These are phyloP conservation scores for Citrus sp. DNA, from an alignment of 345 rosid genomes.

Conservation along the genomic window DNA sequence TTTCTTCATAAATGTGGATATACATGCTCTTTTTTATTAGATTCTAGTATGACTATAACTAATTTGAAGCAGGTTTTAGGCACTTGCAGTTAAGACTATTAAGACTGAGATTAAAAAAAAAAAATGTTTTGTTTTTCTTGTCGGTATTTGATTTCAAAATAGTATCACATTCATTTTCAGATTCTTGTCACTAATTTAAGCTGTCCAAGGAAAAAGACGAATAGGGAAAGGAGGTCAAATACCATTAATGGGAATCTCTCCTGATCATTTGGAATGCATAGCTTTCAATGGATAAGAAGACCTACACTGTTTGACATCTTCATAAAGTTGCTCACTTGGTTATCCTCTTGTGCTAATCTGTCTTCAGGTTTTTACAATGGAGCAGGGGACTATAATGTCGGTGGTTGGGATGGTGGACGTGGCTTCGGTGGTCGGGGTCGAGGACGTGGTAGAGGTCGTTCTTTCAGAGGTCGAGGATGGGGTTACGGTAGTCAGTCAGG, in stretches of 20 bases:
- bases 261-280: background rate
- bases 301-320: background rate
- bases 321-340: conserved; percentile 1
- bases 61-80: background rate
- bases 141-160: background rate
- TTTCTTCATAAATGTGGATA: background rate
- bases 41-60: background rate
- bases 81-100: background rate
- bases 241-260: background rate
- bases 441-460: conserved; percentile 31
- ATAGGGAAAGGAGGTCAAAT: background rate
- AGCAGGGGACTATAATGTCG: conserved; percentile 20
- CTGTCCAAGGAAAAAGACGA: background rate
- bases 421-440: conserved; percentile 23
- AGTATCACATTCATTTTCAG: background rate
- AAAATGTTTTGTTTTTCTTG: too few relatives aligned
- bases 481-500: conserved; percentile 25
- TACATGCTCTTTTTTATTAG: too few relatives aligned
- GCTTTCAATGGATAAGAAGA: background rate
- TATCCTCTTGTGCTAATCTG: background rate
- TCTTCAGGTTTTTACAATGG: conserved; percentile 22
- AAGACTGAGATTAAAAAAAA: background rate
- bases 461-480: conserved; percentile 26
- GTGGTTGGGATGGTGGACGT: conserved; percentile 30
- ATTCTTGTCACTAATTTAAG: background rate